Base-by-base conservation (phyloP, 179 eudicot genomes). In the Beta lomatogona region DNA sequence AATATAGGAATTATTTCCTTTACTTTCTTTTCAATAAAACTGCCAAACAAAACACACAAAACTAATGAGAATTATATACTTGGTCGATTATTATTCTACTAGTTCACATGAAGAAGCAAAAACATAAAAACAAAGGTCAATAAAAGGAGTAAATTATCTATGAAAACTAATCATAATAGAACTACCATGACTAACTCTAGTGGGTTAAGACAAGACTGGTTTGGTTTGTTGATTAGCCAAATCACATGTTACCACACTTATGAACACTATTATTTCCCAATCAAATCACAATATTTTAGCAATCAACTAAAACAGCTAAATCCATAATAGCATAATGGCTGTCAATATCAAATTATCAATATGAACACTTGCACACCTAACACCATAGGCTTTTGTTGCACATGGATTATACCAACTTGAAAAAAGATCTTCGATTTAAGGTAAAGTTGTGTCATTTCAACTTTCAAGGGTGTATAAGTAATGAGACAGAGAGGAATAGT, bases 271-370 rank as follows among this genome's bases (percentile, higher is more conserved):
- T 21, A 44, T 13, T 36, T 5, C 12, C 12, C 22, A 78, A 74
- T 65, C 83, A 81, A 36, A 36, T 36, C 41, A 36, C 41, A 36
- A 36, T 36, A 36, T 3, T 36, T 36, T 2, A 36, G 55, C 44
- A 31, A 10, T 71, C 9, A 48, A 11, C 57, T 13, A 14, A 6
- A 76, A 36, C 54, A 58, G 54, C 77, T 59, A 28, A 71, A 63
- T 22, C 46, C 78, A 77, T 5, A 28, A 71, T 64, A 1, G 6
- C 69, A 31, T 55, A 71, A 72, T 77, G 86, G 83, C 57, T 77
- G 75, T 80, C 81, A 46, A 77, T 14, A 48, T 84, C 83, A 80
- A 57, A 46, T 71, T 14, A 48, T 84, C 83, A 80, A 57, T 45
- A 78, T 61, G 81, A 54, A 22, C 22, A 16, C 41, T 36, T 36